Conservation (phyloP, 1,284 basidiomycete genomes). For the Tetrapyrgos nigripes region DNA sequence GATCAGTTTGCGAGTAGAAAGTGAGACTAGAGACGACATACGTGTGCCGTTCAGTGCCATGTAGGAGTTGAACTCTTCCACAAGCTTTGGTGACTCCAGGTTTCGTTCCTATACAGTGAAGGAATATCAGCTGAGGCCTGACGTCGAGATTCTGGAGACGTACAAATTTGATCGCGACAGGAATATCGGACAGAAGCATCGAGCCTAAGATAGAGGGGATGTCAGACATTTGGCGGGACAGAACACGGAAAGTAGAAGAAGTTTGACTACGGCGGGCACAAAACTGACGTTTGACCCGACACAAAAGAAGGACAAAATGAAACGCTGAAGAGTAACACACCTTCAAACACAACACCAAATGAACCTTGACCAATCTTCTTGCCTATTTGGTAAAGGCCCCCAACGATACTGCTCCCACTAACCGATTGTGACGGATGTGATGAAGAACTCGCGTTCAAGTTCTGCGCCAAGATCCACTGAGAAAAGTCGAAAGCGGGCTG, state of each 20-base stretch:
- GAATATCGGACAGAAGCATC: constrained; percentile 88
- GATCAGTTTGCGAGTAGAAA: constrained; percentile 18
- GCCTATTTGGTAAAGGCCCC: constrained; percentile 78
- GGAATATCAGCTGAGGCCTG: constrained; percentile 22
- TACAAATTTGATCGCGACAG: constrained; percentile 98
- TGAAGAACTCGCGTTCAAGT: constrained; percentile 76
- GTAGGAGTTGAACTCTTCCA: constrained; percentile 98
- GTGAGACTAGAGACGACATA: constrained; percentile 51
- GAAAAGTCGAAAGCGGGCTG: too few species aligned
- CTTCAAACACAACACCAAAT: constrained; percentile 87
- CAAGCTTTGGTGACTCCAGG: constrained; percentile 95
- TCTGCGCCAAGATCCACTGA: too few species aligned
- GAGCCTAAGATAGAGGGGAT: constrained; percentile 62
- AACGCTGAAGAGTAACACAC: constrained; percentile 40
- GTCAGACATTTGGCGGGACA: constrained; percentile 1
- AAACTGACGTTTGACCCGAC: too few species aligned
- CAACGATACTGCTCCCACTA: constrained; percentile 69
- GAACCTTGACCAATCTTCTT: constrained; percentile 91
- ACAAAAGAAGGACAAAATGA: too few species aligned
- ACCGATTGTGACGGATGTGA: constrained; percentile 63
- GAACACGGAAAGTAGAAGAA: background rate
- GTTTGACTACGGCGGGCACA: too few species aligned
- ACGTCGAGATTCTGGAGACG: too few species aligned
- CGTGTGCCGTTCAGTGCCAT: constrained; percentile 93
- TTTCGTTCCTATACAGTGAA: constrained; percentile 88